Evolutionary conservation across 257 asterid genomes (phyloP), one percentile per base, ranked within the genome.

Genomic region (Solanum stenotomum): DNA sequence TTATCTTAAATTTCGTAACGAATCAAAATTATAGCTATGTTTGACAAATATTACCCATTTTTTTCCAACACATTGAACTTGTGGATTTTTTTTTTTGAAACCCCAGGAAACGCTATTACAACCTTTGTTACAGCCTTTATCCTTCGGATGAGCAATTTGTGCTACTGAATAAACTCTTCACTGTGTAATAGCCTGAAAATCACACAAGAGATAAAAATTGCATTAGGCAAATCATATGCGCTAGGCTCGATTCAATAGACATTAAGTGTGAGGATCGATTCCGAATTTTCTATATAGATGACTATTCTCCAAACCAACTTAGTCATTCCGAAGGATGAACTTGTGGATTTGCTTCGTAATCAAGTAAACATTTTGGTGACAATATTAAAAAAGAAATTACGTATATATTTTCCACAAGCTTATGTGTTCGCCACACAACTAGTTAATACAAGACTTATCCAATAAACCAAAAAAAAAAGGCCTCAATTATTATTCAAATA

Each of bases 371-470:
- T 85, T 70, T 67, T 85, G 68, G 11, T 81, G 85, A 46, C 68
- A 10, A 25, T 42, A 4, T 79, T 13, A 79, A 79, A 78, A 44
- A 44, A 40, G 27, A 77, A 46, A 77, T 40, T 77, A 77, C 84
- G 63, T 78, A 42, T 16, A 59, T 63, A 63, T 23, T 40, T 42
- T 78, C 37, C 84, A 42, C 23, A 15, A 42, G 9, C 38, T 78
- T 78, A n/a, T 78, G 85, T 81, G 85, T 81, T 81, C 25, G 18
- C 42, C 68, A 46, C 65, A 81, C 31, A 75, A 75, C 27, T 29
- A 81, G 40, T 25, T 81, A 77, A 77, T 38, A 23, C 44, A 46
- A 81, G 29, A 81, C 70, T 81, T 81, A 81, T 81, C 85, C 85
- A 81, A 46, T 49, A 29, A 5, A 44, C 85, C 20, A 44, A 46